Conservation (phyloP, 352 stramenopile species). For the Globisporangium nagaii region DNA sequence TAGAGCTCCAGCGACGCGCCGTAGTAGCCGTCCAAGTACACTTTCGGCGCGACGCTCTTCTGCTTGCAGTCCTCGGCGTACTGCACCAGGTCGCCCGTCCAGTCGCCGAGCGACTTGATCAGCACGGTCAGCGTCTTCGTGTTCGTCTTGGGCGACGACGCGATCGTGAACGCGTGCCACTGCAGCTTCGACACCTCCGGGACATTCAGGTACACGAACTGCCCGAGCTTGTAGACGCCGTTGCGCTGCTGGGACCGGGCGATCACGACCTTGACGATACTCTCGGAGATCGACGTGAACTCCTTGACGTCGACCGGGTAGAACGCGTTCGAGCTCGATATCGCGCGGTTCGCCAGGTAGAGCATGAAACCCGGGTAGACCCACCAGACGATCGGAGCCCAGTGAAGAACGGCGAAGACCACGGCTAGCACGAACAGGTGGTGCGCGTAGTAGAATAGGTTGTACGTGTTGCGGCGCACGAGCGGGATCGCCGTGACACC, state of each 20-base stretch:
- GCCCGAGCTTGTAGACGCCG: constrained; percentile 22
- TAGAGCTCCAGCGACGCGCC: constrained; percentile 13
- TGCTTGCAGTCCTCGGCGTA: constrained; percentile 8
- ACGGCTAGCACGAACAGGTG: constrained; percentile 41
- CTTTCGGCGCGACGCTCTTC: background rate
- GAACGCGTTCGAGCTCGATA: constrained; percentile 29
- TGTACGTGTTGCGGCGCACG: constrained; percentile 35
- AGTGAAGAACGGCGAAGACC: constrained; percentile 41
- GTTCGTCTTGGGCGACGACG: constrained; percentile 11
- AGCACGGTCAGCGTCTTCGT: constrained; percentile 9
- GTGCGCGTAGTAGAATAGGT: constrained; percentile 40
- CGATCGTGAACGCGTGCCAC: constrained; percentile 49
- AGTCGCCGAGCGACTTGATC: constrained; percentile 14
- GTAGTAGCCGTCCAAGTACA: constrained; percentile 24
- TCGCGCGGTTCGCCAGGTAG: constrained; percentile 28
- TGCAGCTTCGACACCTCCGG: constrained; percentile 36
- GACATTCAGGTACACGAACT: constrained; percentile 46
- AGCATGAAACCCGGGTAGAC: constrained; percentile 30
- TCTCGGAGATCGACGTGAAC: constrained; percentile 18
- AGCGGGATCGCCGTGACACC: constrained; percentile 30
- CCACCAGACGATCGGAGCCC: constrained; percentile 27
- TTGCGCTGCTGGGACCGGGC: constrained; percentile 6
- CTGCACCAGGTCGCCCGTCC: constrained; percentile 11
- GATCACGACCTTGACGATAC: constrained; percentile 35
- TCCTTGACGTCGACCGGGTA: constrained; percentile 23